Percentiles rank a stretch among this genome's conserved stretches.
phyloP scores from a whole-genome alignment of 768 basidiomycete species.

The Sporobolomyces phaffii region DNA sequence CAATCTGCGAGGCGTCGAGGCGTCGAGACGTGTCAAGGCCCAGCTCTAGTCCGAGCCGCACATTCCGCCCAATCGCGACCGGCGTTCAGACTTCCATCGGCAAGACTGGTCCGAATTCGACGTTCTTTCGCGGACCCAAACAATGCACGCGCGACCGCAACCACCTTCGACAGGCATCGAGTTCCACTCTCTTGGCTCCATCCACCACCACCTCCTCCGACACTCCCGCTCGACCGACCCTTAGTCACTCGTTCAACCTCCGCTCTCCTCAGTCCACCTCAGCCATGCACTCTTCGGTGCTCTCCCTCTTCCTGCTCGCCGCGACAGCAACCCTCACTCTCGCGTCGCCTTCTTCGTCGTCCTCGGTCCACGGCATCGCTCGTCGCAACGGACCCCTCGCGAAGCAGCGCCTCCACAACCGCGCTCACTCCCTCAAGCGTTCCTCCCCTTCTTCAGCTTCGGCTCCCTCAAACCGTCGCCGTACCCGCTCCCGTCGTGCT shows the following conservation, averaged over 20 bases:
- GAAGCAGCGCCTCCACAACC: constrained; percentile 21
- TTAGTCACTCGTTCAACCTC: constrained; percentile 1
- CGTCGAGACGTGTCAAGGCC: neutral
- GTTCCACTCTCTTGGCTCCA: neutral
- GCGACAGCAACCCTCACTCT: neutral
- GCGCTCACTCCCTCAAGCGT: constrained; percentile 4
- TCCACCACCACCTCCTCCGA: neutral
- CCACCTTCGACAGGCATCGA: too few relatives aligned
- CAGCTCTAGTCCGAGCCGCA: neutral
- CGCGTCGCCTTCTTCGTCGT: neutral
- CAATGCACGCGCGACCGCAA: neutral
- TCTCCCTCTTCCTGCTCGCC: constrained; percentile 3
- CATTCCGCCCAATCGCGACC: neutral
- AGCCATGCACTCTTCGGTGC: constrained; percentile 9
- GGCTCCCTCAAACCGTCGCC: constrained; percentile 1
- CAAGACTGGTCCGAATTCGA: neutral
- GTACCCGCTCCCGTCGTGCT: neutral
- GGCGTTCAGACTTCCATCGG: neutral
- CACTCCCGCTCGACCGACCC: neutral
- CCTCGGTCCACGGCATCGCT: neutral
- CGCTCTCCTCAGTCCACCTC: neutral
- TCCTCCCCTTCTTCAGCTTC: neutral
- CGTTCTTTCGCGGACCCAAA: neutral
- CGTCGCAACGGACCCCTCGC: constrained; percentile 21
- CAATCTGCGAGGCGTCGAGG: neutral